These are phyloP conservation scores for Monilinia vaccinii-corymbosi DNA, from an alignment of 2,329 filamentous ascomycete species.

Conservation along the genomic window DNA sequence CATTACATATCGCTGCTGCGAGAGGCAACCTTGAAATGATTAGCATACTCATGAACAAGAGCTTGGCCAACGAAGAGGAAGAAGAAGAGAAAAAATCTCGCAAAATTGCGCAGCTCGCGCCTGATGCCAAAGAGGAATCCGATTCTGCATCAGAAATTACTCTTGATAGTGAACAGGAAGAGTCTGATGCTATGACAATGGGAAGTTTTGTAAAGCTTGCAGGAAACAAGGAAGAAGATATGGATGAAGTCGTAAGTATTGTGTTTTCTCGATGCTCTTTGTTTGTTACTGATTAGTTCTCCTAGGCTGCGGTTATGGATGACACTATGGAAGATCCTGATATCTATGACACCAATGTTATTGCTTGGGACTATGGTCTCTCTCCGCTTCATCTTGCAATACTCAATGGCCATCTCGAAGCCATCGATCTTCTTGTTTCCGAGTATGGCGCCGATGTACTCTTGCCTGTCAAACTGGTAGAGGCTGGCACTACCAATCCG, in stretches of 20 bases:
- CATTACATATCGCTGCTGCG: slow-evolving; percentile 71
- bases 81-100: slow-evolving; percentile 47
- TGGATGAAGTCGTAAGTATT: slow-evolving; percentile 37
- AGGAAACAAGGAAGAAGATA: slow-evolving; percentile 35
- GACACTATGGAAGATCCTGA: slow-evolving; percentile 62
- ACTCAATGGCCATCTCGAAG: slow-evolving; percentile 57
- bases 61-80: slow-evolving; percentile 61
- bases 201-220: slow-evolving; percentile 66
- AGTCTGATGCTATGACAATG: slow-evolving; percentile 46
- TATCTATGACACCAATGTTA: slow-evolving; percentile 66
- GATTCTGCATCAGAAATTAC: slow-evolving; percentile 29
- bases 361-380: slow-evolving; percentile 71
- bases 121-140: slow-evolving; percentile 32
- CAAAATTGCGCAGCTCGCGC: slow-evolving; percentile 19
- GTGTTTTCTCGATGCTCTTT: neutral
- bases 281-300: slow-evolving; percentile 30
- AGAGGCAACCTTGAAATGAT: slow-evolving; percentile 62
- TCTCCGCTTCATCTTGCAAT: slow-evolving; percentile 75
- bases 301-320: slow-evolving; percentile 39
- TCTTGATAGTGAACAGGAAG: slow-evolving; percentile 20
- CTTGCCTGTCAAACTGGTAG: slow-evolving; percentile 54
- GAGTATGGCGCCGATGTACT: slow-evolving; percentile 71
- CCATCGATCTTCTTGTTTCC: slow-evolving; percentile 60
- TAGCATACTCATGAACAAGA: slow-evolving; percentile 63
- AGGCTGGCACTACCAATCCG: slow-evolving; percentile 31